These are phyloP conservation scores for Skeletonema costatum DNA, from an alignment of 108 stramenopile genomes.

Conservation along the genomic window DNA sequence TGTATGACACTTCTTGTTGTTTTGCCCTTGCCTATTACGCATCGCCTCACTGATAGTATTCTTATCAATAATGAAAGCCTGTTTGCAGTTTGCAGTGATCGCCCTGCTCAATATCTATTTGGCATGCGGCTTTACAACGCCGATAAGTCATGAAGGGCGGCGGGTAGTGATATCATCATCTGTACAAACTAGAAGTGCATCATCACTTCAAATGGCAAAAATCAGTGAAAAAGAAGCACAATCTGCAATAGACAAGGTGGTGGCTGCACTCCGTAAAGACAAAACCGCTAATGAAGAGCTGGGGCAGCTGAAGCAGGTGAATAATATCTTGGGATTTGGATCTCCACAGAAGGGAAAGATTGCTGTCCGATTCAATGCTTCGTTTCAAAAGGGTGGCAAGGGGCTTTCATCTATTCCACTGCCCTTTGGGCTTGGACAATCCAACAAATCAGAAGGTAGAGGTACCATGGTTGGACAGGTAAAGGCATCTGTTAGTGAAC, in stretches of 20 bases:
- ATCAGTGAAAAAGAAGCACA: constrained; percentile 69
- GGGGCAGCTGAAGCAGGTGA: constrained; percentile 70
- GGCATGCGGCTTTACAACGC: not conserved
- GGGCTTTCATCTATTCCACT: constrained; percentile 64
- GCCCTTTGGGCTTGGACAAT: constrained; percentile 79
- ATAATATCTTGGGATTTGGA: constrained; percentile 75
- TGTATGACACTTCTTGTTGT: too few relatives aligned
- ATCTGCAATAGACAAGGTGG: constrained; percentile 78
- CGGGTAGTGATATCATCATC: not conserved
- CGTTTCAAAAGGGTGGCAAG: constrained; percentile 73
- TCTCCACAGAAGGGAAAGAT: constrained; percentile 55
- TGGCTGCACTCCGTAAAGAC: constrained; percentile 72
- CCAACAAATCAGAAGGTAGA: constrained; percentile 68
- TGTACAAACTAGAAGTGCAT: not conserved
- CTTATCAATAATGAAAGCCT: not conserved
- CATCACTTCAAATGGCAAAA: constrained; percentile 35
- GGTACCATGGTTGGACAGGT: constrained; percentile 91
- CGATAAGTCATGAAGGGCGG: not conserved
- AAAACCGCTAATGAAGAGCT: constrained; percentile 66
- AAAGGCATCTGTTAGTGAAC: constrained; percentile 68
- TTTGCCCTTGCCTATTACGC: too few relatives aligned
- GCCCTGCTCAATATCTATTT: not conserved
- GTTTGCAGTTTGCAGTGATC: not conserved
- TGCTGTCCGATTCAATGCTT: constrained; percentile 83
- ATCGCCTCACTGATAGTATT: too few relatives aligned